Percentiles rank a stretch among this genome's conserved stretches.
phyloP scores from a whole-genome alignment of 371 early-diverging fungal genomes.

The Lichtheimia corymbifera region DNA sequence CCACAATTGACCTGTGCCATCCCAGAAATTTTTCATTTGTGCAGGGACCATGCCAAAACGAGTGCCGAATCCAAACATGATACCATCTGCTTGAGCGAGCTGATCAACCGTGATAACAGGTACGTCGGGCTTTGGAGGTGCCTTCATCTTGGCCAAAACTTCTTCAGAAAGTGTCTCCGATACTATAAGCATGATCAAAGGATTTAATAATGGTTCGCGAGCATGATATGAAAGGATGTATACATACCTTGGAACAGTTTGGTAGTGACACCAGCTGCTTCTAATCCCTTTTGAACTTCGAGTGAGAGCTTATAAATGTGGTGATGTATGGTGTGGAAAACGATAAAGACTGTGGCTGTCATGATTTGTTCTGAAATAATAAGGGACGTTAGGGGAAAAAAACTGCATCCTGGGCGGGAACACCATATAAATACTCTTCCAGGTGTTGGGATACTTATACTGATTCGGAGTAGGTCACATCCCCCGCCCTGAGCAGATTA shows the following conservation, averaged over 20 bases:
- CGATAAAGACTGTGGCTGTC: slow-evolving; percentile 44
- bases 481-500: too few species aligned
- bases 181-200: slow-evolving; percentile 19
- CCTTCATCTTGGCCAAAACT: slow-evolving; percentile 67
- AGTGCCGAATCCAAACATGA: slow-evolving; percentile 61
- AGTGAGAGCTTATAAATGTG: slow-evolving; percentile 62
- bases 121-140: slow-evolving; percentile 51
- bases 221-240: too few species aligned
- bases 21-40: slow-evolving; percentile 44
- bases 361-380: slow-evolving; percentile 10
- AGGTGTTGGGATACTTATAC: too few species aligned
- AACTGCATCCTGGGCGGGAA: too few species aligned
- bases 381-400: too few species aligned
- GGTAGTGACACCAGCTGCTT: slow-evolving; percentile 56
- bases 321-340: slow-evolving; percentile 56
- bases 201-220: too few species aligned
- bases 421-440: too few species aligned
- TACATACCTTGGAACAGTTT: slow-evolving; percentile 56
- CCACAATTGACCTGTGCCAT: slow-evolving; percentile 74
- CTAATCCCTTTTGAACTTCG: slow-evolving; percentile 62
- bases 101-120: slow-evolving; percentile 62
- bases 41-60: slow-evolving; percentile 69
- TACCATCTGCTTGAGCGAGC: slow-evolving; percentile 71
- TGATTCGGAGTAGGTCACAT: too few species aligned
- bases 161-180: slow-evolving; percentile 66